Conservation (phyloP, 2,329 filamentous ascomycete species). For the Fusarium annulatum region DNA sequence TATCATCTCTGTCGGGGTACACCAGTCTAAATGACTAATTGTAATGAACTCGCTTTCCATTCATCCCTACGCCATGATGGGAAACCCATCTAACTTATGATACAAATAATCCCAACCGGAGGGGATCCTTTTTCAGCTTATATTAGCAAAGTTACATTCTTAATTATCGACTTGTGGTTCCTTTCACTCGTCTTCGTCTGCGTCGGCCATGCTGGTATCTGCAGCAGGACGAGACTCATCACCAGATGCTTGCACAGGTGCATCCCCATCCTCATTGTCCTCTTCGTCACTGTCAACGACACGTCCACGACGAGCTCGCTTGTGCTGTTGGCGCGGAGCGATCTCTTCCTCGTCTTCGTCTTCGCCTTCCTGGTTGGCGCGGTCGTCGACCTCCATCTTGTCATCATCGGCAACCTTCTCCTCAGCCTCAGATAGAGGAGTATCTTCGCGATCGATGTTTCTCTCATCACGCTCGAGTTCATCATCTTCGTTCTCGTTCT, state of each 20-base stretch:
- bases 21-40: constrained; percentile 5
- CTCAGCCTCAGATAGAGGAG: constrained; percentile 52
- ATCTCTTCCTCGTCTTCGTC: constrained; percentile 64
- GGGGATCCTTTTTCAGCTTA: constrained; percentile 9
- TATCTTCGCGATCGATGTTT: constrained; percentile 52
- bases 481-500: constrained; percentile 53
- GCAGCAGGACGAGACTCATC: constrained; percentile 45
- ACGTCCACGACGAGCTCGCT: constrained; percentile 61
- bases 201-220: constrained; percentile 57
- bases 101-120: constrained; percentile 24
- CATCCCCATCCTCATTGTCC: constrained; percentile 47
- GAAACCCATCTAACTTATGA: constrained; percentile 37
- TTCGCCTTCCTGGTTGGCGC: constrained; percentile 50
- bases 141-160: constrained; percentile 31
- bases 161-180: constrained; percentile 5
- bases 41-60: constrained; percentile 39
- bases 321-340: constrained; percentile 55
- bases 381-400: constrained; percentile 65
- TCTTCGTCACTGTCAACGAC: constrained; percentile 68
- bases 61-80: constrained; percentile 15
- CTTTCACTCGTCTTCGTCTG: constrained; percentile 46
- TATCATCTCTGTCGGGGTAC: not conserved
- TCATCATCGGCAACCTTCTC: constrained; percentile 54
- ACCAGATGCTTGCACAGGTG: constrained; percentile 27
- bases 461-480: constrained; percentile 60